Evolutionary conservation across 2,329 filamentous ascomycete genomes (phyloP), one percentile per base, ranked within the genome.

Genomic region (Sporothrix globosa): DNA sequence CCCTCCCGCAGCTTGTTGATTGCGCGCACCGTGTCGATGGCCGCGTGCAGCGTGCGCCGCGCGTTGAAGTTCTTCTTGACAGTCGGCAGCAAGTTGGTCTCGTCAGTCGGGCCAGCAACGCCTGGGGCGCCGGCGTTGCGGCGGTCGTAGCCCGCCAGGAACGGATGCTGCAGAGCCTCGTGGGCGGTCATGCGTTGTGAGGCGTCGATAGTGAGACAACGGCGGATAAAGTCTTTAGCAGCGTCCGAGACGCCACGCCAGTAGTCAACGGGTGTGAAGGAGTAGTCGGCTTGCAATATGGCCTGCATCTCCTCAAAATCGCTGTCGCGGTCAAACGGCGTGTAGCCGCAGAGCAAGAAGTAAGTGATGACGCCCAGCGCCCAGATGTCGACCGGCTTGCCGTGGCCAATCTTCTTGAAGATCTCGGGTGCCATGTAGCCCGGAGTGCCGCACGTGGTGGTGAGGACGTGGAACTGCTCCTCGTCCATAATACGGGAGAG

Each of bases 221-320:
- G 87, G 75, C 90, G 89, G 82, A 99, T 97, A 81, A 99, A 99
- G 75, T 97, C 92, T 77, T 96, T 92, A 54, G 95, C 92, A 65
- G 89, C 87, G 68, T 90, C 85, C 30, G 93, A 97, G 73, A 99
- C 95, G 72, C 92, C 93, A 73, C 94, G 91, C 96, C 96, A 99
- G 85, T 98, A 98, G 79, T 97, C 95, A 73, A 92, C 82, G 1
- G 96, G 96, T 4, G 92, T 95, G 81, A 98, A 99, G 77, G 89
- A 92, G 84, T 98, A 99, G 83, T 98, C 95, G 72, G 96, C 96
- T 73, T 93, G 92, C 70, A 98, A 88, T 78, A 99, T 99, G 76
- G 96, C 96, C 83, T 98, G 95, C 95, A 99, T 98, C 83, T 99
- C 96, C 83, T 99, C 96, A 77, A 98, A 90, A 81, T 99, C 97